Base-by-base conservation (phyloP, 352 stramenopile species). In the Pythium rishiriense region DNA sequence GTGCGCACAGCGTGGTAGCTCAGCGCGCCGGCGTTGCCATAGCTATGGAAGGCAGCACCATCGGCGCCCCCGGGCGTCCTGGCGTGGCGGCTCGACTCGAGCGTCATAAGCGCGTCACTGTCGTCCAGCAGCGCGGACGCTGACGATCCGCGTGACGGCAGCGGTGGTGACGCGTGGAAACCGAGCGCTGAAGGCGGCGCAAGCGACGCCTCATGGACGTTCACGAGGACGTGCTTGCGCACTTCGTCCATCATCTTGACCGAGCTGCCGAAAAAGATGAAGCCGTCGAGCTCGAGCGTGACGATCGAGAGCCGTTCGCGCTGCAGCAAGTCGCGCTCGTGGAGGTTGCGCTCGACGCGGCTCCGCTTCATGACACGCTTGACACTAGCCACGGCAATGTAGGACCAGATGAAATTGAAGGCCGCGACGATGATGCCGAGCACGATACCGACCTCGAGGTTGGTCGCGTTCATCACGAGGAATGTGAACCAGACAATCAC, bases 401-500 rank as follows among this genome's bases (percentile, higher is more conserved):
- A 96, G 37, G 84, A 91, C 55, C 76, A 85, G 63, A 96, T 94
- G 45, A 96, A 96, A 72, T 96, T 96, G 69, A 96, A 91, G 7
- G 76, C 85, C 1, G 92, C 91, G 35, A 97, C 65, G 29, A 96
- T 60, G 29, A 99, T 96, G 47, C 96, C 97, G 12, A 91, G 60
- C 14, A 98, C 62, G 60, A 99, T 99, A 22, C 97, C 97, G 58
- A 96, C 85, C 69, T 99, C 94, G 7, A 99, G 85, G 37, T 96
- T 97, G n/a, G 93, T 75, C 12, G 94, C 76, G 41, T 98, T 94
- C 75, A 99, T 98, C 19, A 95, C 76, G 35, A 87, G 48, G 78
- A 99, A 99, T 21, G 97, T 99, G 29, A 90, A 74, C 68, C 98
- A 81, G 4, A 97, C 89, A 62, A 99, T 88, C 7, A 77, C 70